Evolutionary conservation across 208 protist genomes (phyloP), one percentile per base, ranked within the genome.

Genomic region (Novymonas esmeraldas): DNA sequence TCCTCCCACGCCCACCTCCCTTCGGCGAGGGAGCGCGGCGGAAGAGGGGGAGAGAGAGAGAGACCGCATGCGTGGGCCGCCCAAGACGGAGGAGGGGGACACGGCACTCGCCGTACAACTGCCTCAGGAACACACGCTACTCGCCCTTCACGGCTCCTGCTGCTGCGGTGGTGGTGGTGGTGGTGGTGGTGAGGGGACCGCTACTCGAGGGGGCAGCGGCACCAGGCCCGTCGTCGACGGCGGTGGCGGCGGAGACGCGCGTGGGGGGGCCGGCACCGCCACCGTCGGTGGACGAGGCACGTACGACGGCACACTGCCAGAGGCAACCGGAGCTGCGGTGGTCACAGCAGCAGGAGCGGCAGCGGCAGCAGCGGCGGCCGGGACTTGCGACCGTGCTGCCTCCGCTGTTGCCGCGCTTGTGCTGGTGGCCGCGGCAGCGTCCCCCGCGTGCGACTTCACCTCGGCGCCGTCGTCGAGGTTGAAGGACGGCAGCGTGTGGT

Each of bases 231-330:
- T n/a, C 29, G 61, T 46, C 11, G 41, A 61, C 39, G 29, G 22
- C 3, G 66, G 69, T 1, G 28, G 41, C 1, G 7, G 52, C 52
- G 36, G 11, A 31, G 39, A 10, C 2, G 38, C 36, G 4, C 6
- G 36, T 5, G 44, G 52, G 2, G 55, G 24, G 0, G 64, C n/a
- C 11, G 64, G 55, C 55, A 63, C 45, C 28, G 41, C 24, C 39
- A 55, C 45, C 52, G 39, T 34, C 22, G 57, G 49, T 20, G 56
- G 41, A 28, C 33, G 26, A n/a, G 66, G 49, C 46, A 49, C 20
- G 16, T 22, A 48, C 29, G 38, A 16, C 29, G 38, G 24, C 6
- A 10, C 31, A n/a, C n/a, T n/a, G n/a, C n/a, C n/a, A n/a, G n/a
- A n/a, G 2, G 33, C 31, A 41, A 9, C n/a, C 36, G 51, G 36